Base-by-base conservation (phyloP, 2,329 filamentous ascomycete species). In the Aspergillus vadensis region DNA sequence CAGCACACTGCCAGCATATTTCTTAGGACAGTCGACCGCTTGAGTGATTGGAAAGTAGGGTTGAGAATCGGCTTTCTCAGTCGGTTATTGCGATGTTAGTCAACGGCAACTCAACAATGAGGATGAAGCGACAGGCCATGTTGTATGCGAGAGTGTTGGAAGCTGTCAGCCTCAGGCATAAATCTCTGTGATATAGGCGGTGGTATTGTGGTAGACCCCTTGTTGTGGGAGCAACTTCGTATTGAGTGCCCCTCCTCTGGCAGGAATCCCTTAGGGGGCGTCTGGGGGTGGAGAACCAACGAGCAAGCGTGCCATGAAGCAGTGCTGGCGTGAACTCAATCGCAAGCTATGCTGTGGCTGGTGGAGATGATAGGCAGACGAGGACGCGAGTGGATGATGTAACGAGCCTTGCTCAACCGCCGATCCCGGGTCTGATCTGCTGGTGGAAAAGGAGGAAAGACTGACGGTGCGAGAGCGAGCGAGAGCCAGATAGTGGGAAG, bases 361-460 rank as follows among this genome's bases (percentile, higher is more conserved):
- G 53, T 55, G 53, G 39, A 36, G 39, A 32, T 39, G 53, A 44
- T 27, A 55, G 53, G 25, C 12, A 17, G 39, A 44, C 15, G 17
- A 10, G n/a, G 53, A 32, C 9, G 38, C 41, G 17, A 55, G 25
- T 55, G 53, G 53, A 55, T 55, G 53, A 55, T 55, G 53, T 55
- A 55, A 55, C 39, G 41, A 44, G 25, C 44, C 10, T 39, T 30
- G 38, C 21, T 27, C 39, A 55, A 55, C 41, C 53, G 53, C 52
- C 39, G 53, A 55, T 55, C 53, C 32, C 32, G 32, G 21, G 53
- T 27, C 43, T 23, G 53, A 55, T 55, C 53, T 55, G 39, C 30
- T 41, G 9, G 25, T 15, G 32, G 15, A 23, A 52, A 7, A 39
- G 38, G 36, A 39, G 19, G 30, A 32, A 53, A 39, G 50, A 27